Percentiles rank a stretch among this genome's conserved stretches.
Evolutionary conservation across 371 early-diverging fungal genomes (phyloP).

Genomic region (Mycotypha africana): DNA sequence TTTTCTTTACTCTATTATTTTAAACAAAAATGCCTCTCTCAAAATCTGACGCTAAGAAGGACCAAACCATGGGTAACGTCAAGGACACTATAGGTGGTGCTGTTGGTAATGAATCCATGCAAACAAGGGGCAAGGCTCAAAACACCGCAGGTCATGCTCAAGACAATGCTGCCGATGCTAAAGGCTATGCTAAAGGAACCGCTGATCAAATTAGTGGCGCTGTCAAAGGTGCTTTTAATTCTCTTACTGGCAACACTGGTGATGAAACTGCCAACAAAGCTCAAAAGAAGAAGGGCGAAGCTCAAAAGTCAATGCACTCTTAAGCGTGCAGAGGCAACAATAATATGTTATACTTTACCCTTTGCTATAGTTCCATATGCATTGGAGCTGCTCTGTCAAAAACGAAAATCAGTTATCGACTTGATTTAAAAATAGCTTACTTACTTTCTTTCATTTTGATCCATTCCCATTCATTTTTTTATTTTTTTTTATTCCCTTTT

Average conservation of each 20-base stretch:
- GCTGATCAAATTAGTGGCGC: conserved; percentile 17
- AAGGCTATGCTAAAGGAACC: conserved; percentile 15
- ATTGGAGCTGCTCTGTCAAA: too few relatives aligned
- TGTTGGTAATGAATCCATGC: conserved; percentile 41
- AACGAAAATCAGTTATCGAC: too few relatives aligned
- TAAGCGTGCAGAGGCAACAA: too few relatives aligned
- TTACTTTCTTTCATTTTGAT: neutral
- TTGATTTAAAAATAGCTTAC: too few relatives aligned
- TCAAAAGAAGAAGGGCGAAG: conserved; percentile 23
- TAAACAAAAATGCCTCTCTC: neutral
- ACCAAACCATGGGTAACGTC: conserved; percentile 28
- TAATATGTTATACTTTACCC: too few relatives aligned
- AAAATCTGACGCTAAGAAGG: conserved; percentile 24
- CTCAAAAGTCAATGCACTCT: too few relatives aligned
- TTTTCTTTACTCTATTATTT: neutral
- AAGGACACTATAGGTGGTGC: conserved; percentile 39
- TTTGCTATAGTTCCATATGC: too few relatives aligned
- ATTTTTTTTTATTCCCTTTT: neutral
- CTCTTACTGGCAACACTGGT: conserved; percentile 18
- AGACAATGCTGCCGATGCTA: conserved; percentile 16
- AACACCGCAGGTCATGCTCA: conserved; percentile 14
- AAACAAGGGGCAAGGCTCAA: conserved; percentile 31
- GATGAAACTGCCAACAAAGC: conserved; percentile 17
- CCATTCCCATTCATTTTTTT: neutral
- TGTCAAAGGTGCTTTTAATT: conserved; percentile 17